phyloP scores from a whole-genome alignment of 768 basidiomycete genomes.

The Leccinum truebloodii region DNA sequence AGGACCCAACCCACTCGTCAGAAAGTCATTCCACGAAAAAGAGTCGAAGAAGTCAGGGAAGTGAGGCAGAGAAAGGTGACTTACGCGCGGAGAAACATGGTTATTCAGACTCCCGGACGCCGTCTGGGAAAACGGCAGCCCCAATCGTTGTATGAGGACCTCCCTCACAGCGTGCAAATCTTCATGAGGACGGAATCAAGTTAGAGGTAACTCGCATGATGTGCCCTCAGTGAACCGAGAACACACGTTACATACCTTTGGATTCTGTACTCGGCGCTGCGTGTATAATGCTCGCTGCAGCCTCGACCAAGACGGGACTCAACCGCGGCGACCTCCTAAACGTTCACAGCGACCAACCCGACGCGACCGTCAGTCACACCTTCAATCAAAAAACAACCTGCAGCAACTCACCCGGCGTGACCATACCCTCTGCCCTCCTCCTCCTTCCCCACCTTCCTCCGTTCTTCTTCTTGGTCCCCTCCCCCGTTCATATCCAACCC shows the following conservation, averaged over 20 bases:
- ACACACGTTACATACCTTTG: slow-evolving; percentile 47
- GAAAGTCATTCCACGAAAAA: not conserved
- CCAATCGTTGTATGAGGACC: slow-evolving; percentile 55
- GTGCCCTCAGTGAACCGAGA: not conserved
- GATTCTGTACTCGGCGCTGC: slow-evolving; percentile 56
- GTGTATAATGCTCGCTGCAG: slow-evolving; percentile 66
- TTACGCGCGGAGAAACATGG: slow-evolving; percentile 55
- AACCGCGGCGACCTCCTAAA: slow-evolving; percentile 36
- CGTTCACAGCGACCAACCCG: not conserved
- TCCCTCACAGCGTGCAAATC: slow-evolving; percentile 60
- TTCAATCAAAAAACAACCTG: not conserved
- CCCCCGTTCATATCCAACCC: not conserved
- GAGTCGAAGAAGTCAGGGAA: not conserved
- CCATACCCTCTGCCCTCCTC: slow-evolving; percentile 14
- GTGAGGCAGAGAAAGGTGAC: slow-evolving; percentile 4
- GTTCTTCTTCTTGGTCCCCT: not conserved
- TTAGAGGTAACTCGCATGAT: not conserved
- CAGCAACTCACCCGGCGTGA: slow-evolving; percentile 34
- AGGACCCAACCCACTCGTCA: not conserved
- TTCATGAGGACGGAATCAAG: slow-evolving; percentile 26
- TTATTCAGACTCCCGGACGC: slow-evolving; percentile 50
- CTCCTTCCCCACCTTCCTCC: not conserved
- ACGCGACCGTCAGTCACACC: slow-evolving; percentile 5
- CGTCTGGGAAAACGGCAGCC: slow-evolving; percentile 56
- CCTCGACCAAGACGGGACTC: slow-evolving; percentile 60